Base-by-base conservation (phyloP, 352 stramenopile species). In the Pythium sukuiense region DNA sequence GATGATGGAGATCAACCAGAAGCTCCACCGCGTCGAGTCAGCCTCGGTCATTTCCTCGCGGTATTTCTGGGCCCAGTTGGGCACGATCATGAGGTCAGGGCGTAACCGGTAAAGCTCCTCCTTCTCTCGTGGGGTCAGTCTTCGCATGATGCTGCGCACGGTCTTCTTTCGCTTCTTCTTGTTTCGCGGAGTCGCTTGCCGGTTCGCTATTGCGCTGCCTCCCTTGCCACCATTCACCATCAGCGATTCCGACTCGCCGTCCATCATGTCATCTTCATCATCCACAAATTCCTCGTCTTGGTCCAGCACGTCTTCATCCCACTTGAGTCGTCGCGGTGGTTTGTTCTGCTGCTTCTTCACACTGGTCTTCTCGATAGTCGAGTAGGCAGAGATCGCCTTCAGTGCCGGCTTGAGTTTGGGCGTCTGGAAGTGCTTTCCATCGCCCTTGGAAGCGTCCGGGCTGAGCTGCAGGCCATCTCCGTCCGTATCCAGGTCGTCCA, bases 51-150 rank as follows among this genome's bases (percentile, higher is more conserved):
- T 77, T 60, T 93, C 87, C 69, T 95, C 85, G 33, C 87, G 85
- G 58, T 95, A 95, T 62, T 95, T 95, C 55, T 94, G 85, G 7
- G 87, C 87, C 87, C 87, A 95, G 57, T 95, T 95, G 3, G 87
- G 87, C 52, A 93, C 76, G 71, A 95, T 95, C 84, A 91, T 92
- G 58, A 95, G 61, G 43, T 95, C 87, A 24, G 87, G 87, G 32
- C 87, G 85, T 71, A 90, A 75, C 33, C 76, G 64, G 53, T 95
- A 95, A 30, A 95, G 72, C 67, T 91, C 87, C 69, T 95, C 87
- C 61, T 95, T 95, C 65, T 95, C 87, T 24, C 70, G 80, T 5
- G 87, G 82, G 8, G 79, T 94, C 32, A 95, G 74, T 27, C 87
- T 79, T 43, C 87, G 85, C 79, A 95, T 95, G 69, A 93, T 83